These are phyloP conservation scores for Claviceps capensis DNA, from an alignment of 2,329 filamentous ascomycete species.

Conservation along the genomic window DNA sequence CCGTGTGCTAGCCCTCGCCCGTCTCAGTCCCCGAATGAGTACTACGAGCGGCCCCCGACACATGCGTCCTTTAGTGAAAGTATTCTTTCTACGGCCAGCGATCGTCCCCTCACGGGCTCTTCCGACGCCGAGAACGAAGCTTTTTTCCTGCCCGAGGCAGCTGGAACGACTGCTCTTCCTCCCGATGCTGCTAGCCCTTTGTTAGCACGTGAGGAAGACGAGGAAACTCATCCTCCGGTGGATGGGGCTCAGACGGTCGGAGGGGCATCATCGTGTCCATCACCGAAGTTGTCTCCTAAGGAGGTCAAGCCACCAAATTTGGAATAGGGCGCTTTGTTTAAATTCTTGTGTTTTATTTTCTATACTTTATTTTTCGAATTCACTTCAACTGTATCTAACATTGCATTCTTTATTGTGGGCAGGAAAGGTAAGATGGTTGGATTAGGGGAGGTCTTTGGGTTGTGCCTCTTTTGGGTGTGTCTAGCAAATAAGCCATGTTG, in stretches of 20 bases:
- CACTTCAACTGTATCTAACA: too few relatives aligned
- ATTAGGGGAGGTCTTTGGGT: too few relatives aligned
- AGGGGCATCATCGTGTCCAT: constrained; percentile 6
- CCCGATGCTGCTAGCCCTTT: not conserved
- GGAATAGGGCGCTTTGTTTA: not conserved
- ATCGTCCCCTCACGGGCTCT: not conserved
- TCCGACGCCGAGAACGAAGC: constrained; percentile 1
- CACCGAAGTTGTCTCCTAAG: not conserved
- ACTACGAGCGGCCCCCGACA: constrained; percentile 18
- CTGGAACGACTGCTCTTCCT: not conserved
- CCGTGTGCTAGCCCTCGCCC: constrained; percentile 21
- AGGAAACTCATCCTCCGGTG: constrained; percentile 2
- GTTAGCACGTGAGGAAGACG: constrained; percentile 4
- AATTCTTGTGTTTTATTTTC: too few relatives aligned
- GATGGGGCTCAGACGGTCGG: constrained; percentile 16
- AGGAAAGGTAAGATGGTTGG: too few relatives aligned
- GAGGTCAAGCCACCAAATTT: not conserved
- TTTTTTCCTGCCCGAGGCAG: not conserved
- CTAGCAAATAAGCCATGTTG: too few relatives aligned
- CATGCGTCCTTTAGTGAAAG: constrained; percentile 14
- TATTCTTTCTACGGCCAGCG: constrained; percentile 6
- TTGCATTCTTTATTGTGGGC: too few relatives aligned
- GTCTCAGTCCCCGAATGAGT: constrained; percentile 17
- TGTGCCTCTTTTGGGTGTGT: too few relatives aligned
- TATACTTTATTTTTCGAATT: too few relatives aligned